phyloP scores from a whole-genome alignment of 2,329 filamentous ascomycete species.

The Pestalotiopsis sp. region DNA sequence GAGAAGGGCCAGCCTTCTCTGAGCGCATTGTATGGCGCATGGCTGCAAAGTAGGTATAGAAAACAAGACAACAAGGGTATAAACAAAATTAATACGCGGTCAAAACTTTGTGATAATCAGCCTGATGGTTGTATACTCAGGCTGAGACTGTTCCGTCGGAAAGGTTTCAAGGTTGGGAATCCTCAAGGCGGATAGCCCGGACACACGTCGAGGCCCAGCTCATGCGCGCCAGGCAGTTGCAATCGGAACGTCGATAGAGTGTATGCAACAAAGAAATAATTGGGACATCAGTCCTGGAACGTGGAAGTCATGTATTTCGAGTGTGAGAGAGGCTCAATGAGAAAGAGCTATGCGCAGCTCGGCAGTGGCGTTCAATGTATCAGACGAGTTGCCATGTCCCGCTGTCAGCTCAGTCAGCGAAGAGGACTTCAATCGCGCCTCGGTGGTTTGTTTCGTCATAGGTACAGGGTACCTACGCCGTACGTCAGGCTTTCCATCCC shows the following conservation, averaged over 20 bases:
- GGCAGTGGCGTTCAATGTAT: background rate
- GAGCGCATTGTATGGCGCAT: conserved; percentile 3
- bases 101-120: background rate
- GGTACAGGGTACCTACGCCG: too few species aligned
- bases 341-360: background rate
- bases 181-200: too few species aligned
- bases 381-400: background rate
- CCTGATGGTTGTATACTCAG: background rate
- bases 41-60: background rate
- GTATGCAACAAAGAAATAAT: background rate
- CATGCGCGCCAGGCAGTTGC: too few species aligned
- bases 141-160: too few species aligned
- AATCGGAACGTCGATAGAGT: too few species aligned
- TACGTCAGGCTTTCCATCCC: background rate
- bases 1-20: conserved; percentile 16
- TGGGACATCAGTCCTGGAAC: background rate
- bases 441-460: background rate
- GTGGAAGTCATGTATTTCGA: background rate
- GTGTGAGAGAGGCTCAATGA: background rate
- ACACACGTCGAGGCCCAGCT: too few species aligned
- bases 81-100: background rate
- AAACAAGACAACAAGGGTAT: background rate
- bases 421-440: background rate
- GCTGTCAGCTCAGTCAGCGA: background rate
- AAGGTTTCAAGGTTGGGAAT: too few species aligned